These are phyloP conservation scores for Allium sativum DNA, from an alignment of 106 monocot genomes.

Conservation along the genomic window DNA sequence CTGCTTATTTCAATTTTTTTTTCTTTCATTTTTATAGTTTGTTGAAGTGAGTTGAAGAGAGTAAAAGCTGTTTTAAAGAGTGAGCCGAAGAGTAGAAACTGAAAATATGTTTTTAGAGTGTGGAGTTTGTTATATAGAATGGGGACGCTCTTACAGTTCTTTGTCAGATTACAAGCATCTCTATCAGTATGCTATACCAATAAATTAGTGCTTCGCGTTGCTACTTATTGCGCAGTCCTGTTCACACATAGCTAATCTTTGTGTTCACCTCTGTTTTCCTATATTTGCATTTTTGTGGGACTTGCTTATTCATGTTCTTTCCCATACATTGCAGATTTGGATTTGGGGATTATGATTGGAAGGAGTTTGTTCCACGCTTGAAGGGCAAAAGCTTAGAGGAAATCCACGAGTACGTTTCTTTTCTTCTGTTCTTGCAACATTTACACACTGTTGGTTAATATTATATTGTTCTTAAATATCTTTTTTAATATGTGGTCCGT, in stretches of 20 bases:
- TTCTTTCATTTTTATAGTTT: no score
- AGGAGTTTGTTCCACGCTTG: constrained; percentile 70
- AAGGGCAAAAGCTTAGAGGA: constrained; percentile 77
- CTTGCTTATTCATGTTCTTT: constrained; percentile 1
- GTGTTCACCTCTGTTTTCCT: not conserved
- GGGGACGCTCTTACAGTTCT: not conserved
- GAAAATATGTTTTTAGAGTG: no score
- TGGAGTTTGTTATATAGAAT: no score
- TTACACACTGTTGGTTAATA: no score
- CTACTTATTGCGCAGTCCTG: not conserved
- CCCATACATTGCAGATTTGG: constrained; percentile 56
- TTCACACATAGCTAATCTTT: no score
- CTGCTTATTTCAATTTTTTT: no score
- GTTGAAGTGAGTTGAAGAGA: no score
- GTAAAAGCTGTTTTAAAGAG: no score
- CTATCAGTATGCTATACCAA: not conserved
- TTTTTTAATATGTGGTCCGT: not conserved
- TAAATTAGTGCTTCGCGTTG: not conserved
- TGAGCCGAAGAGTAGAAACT: no score
- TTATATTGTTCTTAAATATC: no score
- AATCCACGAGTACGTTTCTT: constrained; percentile 65
- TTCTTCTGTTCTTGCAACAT: not conserved
- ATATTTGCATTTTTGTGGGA: not conserved
- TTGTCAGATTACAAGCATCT: not conserved
- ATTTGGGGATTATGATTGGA: constrained; percentile 90